phyloP scores from a whole-genome alignment of 371 early-diverging fungal species.

The Lichtheimia hyalospora region DNA sequence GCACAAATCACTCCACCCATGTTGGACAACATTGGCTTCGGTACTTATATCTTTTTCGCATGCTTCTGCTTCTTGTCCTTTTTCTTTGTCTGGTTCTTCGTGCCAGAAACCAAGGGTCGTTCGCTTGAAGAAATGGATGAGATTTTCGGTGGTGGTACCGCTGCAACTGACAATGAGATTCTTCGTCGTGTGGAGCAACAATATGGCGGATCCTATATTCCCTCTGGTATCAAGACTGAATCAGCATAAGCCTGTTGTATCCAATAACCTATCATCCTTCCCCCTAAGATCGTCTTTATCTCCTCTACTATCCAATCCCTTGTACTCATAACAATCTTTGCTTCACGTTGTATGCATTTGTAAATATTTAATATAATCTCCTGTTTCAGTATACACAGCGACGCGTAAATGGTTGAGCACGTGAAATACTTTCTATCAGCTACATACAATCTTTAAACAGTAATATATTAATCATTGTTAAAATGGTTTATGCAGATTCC shows the following conservation, averaged over 20 bases:
- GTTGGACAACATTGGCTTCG: constrained; percentile 23
- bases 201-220: constrained; percentile 6
- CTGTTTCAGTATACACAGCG: too few species aligned
- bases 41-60: constrained; percentile 46
- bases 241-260: background rate
- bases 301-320: too few species aligned
- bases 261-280: background rate
- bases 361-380: too few species aligned
- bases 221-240: background rate
- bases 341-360: too few species aligned
- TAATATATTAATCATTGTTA: too few species aligned
- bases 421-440: too few species aligned
- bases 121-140: constrained; percentile 50
- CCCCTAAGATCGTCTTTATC: too few species aligned
- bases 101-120: constrained; percentile 44
- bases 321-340: too few species aligned
- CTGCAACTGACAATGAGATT: constrained; percentile 15
- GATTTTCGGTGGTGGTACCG: constrained; percentile 30
- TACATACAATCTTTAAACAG: too few species aligned
- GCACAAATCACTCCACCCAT: constrained; percentile 21
- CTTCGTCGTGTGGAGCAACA: constrained; percentile 14
- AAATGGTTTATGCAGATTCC: too few species aligned
- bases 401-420: too few species aligned
- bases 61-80: constrained; percentile 26
- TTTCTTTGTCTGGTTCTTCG: constrained; percentile 29